Evolutionary conservation across 306 rosid species (phyloP).

Genomic region (Cucurbita moschata): DNA sequence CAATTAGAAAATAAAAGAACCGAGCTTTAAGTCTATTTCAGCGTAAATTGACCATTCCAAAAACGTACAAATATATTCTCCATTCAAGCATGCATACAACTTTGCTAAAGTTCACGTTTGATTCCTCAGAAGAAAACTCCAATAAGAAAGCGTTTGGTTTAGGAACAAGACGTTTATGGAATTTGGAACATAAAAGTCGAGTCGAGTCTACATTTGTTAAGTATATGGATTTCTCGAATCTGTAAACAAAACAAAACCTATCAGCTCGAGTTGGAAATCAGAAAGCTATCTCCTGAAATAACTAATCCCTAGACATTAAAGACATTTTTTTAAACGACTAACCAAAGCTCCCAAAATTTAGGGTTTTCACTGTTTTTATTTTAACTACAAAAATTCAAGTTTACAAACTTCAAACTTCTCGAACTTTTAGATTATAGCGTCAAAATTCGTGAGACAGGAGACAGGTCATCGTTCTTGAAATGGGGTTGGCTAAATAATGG

Average conservation of each 20-base stretch:
- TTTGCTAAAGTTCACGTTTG: background rate
- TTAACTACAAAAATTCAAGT: too few species aligned
- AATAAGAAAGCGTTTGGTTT: background rate
- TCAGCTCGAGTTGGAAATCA: too few species aligned
- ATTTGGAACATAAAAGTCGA: background rate
- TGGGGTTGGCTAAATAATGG: conserved; percentile 2
- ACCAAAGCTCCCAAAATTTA: background rate
- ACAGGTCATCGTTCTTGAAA: background rate
- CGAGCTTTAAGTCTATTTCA: background rate
- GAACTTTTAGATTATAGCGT: background rate
- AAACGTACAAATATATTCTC: background rate
- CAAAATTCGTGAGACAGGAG: background rate
- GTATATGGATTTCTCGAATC: too few species aligned
- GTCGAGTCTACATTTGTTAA: too few species aligned
- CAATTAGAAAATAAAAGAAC: background rate
- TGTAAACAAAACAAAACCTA: background rate
- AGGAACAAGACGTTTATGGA: background rate
- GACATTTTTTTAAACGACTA: too few species aligned
- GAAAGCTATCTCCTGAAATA: too few species aligned
- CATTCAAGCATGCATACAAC: background rate
- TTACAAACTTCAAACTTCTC: background rate
- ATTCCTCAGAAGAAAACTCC: background rate
- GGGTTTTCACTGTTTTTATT: too few species aligned
- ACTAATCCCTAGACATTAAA: too few species aligned
- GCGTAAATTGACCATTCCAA: background rate